Base-by-base conservation (phyloP, 169 alveolate genomes). In the Plasmodium knowlesi region DNA sequence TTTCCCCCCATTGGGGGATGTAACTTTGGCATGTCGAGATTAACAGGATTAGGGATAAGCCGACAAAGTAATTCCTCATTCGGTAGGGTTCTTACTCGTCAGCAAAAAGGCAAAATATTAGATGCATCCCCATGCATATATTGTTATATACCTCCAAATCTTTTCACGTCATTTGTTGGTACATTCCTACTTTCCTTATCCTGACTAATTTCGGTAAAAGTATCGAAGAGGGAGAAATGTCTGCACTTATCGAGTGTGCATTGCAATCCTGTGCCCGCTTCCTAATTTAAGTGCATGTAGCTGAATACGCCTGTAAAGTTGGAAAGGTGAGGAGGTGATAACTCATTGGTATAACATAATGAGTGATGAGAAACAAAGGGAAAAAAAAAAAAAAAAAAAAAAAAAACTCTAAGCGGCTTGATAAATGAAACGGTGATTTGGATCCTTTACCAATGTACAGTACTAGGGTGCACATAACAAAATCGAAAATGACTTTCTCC, bases 401-500 rank as follows among this genome's bases (percentile, higher is more conserved):
- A 39, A 41, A 78, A 78, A 78, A n/a, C 67, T 34, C 50, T 19
- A 28, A 50, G 39, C 39, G 37, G 61, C 10, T 28, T 25, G n/a
- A 37, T 53, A 19, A 81, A 39, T 28, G 50, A 16, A 16, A 39
- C 39, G 67, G 9, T 25, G 32, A 25, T 39, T 19, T 12, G n/a
- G 30, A 82, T 14, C 19, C 19, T n/a, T 90, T 90, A 90, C 95
- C 88, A 81, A 90, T 81, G 50, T 90, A 71, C 57, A 90, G 37
- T 28, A 90, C 54, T 61, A 90, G 25, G 8, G 95, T 70, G 39
- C 95, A 90, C 16, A 90, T 74, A 25, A 80, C 95, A 34, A 90
- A 90, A 70, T 90, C 95, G 81, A 90, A 90, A 46, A 90, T 81
- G 25, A 90, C 72, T 81, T 90, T 90, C 54, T 90, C 95, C 53